Conservation (phyloP, 345 rosid genomes). For the Lumnitzera littorea region DNA sequence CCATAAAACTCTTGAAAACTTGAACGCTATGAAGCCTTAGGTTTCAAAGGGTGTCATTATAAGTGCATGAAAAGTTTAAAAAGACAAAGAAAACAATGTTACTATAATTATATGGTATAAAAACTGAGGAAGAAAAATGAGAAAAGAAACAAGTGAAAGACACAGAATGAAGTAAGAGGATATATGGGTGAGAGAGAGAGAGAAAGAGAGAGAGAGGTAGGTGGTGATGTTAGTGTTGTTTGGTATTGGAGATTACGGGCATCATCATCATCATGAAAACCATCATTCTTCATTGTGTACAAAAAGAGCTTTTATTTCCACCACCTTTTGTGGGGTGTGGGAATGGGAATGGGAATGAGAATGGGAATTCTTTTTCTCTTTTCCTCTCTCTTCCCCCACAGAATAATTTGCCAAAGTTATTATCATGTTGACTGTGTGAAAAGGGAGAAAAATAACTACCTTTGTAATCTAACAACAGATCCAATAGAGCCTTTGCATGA, state of each 20-base stretch:
- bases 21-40: background rate
- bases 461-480: no score
- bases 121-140: background rate
- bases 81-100: background rate
- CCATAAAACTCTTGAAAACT: constrained; percentile 10
- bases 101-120: no score
- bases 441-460: no score
- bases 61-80: background rate
- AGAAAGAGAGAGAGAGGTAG: background rate
- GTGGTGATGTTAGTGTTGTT: constrained; percentile 1
- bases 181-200: background rate
- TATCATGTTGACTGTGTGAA: no score
- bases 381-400: background rate
- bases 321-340: constrained; percentile 8
- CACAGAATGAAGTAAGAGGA: background rate
- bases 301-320: constrained; percentile 5
- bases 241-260: constrained; percentile 7
- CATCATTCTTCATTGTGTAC: background rate
- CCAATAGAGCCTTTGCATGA: no score
- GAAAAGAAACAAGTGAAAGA: constrained; percentile 3
- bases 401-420: no score
- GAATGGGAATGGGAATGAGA: background rate
- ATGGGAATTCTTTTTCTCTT: background rate
- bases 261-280: constrained; percentile 8
- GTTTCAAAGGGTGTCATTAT: constrained; percentile 2